Conservation (phyloP, 2,329 filamentous ascomycete genomes). For the Tolypocladium paradoxum region DNA sequence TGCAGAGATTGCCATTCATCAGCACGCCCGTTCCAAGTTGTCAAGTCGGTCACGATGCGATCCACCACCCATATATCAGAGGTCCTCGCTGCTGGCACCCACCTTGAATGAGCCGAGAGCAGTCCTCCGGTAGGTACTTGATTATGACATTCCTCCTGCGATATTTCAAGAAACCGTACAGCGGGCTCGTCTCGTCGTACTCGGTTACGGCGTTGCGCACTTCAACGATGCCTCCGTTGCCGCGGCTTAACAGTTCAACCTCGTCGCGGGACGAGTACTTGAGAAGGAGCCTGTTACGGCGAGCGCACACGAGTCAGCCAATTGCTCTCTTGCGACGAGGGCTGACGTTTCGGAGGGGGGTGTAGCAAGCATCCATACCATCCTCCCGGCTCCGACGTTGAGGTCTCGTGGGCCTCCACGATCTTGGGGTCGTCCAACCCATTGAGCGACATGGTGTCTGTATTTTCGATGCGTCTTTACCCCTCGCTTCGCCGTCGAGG, state of each 20-base stretch:
- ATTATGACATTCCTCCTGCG: conserved; percentile 81
- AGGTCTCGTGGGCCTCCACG: conserved; percentile 73
- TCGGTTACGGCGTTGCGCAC: conserved; percentile 65
- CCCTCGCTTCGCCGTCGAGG: neutral
- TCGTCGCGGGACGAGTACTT: conserved; percentile 87
- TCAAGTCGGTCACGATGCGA: neutral
- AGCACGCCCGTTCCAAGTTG: neutral
- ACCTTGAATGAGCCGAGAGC: conserved; percentile 90
- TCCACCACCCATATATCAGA: neutral
- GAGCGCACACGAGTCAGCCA: conserved; percentile 9
- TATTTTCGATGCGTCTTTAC: conserved; percentile 1
- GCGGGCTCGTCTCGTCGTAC: conserved; percentile 74
- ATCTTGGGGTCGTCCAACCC: conserved; percentile 75
- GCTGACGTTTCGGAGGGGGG: neutral
- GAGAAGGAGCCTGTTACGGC: conserved; percentile 68
- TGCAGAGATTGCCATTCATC: conserved; percentile 25
- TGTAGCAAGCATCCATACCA: conserved; percentile 52
- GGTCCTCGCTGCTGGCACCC: conserved; percentile 21
- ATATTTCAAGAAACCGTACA: conserved; percentile 89
- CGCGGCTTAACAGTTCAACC: conserved; percentile 65
- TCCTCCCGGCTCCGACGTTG: conserved; percentile 75
- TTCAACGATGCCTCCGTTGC: conserved; percentile 74
- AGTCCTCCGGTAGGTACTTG: conserved; percentile 85
- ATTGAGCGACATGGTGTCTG: conserved; percentile 75
- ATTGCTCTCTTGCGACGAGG: neutral